These are phyloP conservation scores for Trypanosoma lewisi DNA, from an alignment of 208 protist species.

Conservation along the genomic window DNA sequence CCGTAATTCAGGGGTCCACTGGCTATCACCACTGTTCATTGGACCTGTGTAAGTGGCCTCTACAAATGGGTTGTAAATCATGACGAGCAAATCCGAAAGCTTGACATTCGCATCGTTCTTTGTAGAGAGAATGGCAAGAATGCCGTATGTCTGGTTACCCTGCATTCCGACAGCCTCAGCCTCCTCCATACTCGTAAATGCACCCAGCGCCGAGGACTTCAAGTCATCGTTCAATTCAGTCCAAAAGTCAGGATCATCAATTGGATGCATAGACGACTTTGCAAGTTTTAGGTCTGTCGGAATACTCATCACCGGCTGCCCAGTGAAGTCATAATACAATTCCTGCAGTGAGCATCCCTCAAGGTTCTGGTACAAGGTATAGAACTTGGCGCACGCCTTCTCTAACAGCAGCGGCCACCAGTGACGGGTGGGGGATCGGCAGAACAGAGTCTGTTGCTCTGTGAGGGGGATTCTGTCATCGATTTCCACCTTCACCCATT, in stretches of 20 bases:
- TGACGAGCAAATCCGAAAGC: slow-evolving; percentile 52
- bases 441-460: slow-evolving; percentile 49
- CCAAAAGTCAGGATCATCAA: slow-evolving; percentile 65
- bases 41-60: slow-evolving; percentile 51
- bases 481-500: slow-evolving; percentile 67
- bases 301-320: slow-evolving; percentile 38
- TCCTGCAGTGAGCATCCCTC: slow-evolving; percentile 54
- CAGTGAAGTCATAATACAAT: slow-evolving; percentile 61
- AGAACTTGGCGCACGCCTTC: slow-evolving; percentile 85
- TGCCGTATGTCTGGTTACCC: slow-evolving; percentile 55
- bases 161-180: slow-evolving; percentile 46
- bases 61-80: slow-evolving; percentile 42
- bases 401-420: slow-evolving; percentile 73
- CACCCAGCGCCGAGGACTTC: slow-evolving; percentile 33
- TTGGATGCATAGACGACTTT: slow-evolving; percentile 39
- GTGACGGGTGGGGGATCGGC: slow-evolving; percentile 53
- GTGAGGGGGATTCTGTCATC: slow-evolving; percentile 53
- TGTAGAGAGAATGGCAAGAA: slow-evolving; percentile 46
- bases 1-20: slow-evolving; percentile 49
- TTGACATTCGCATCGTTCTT: neutral
- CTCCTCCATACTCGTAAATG: slow-evolving; percentile 48
- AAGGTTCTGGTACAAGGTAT: slow-evolving; percentile 66
- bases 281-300: slow-evolving; percentile 32
- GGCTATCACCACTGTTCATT: slow-evolving; percentile 53
- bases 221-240: slow-evolving; percentile 40